A percentile compares a stretch with the other conserved stretches of the same genome.
Conservation (phyloP, 2,329 filamentous ascomycete species). For the Bertia moriformis region DNA sequence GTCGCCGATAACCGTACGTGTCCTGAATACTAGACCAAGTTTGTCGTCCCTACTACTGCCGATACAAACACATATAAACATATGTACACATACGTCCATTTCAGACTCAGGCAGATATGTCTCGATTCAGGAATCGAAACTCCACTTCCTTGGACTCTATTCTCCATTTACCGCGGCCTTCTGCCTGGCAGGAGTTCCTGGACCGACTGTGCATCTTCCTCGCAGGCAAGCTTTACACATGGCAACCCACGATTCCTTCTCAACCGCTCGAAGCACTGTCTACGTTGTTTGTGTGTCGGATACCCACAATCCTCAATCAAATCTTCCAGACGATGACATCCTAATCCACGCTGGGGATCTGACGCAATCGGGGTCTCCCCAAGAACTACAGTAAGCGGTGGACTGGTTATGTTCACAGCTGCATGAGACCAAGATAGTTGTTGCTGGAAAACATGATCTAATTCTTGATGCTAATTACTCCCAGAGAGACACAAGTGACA, state of each 20-base stretch:
- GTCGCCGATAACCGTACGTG: no score
- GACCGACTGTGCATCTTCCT: conserved; percentile 6
- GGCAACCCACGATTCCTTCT: conserved; percentile 3
- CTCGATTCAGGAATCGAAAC: no score
- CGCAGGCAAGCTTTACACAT: conserved; percentile 5
- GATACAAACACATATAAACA: no score
- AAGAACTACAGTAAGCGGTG: conserved; percentile 7
- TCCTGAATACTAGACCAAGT: no score
- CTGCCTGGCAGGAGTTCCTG: conserved; percentile 7
- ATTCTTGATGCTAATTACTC: conserved; percentile 7
- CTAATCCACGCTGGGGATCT: conserved; percentile 10
- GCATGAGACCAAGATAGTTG: conserved; percentile 8
- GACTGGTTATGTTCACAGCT: conserved; percentile 7
- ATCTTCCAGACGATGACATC: conserved; percentile 7
- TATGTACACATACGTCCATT: no score
- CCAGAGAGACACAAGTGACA: conserved; percentile 7
- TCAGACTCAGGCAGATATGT: no score
- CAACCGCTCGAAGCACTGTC: background rate
- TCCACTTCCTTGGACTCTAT: no score
- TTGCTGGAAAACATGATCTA: conserved; percentile 10
- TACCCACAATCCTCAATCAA: conserved; percentile 6
- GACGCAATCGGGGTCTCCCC: conserved; percentile 5
- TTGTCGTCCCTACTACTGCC: no score
- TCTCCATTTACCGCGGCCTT: no score
- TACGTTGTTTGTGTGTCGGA: conserved; percentile 7